Base-by-base conservation (phyloP, 768 basidiomycete species). In the Lactarius sp. region DNA sequence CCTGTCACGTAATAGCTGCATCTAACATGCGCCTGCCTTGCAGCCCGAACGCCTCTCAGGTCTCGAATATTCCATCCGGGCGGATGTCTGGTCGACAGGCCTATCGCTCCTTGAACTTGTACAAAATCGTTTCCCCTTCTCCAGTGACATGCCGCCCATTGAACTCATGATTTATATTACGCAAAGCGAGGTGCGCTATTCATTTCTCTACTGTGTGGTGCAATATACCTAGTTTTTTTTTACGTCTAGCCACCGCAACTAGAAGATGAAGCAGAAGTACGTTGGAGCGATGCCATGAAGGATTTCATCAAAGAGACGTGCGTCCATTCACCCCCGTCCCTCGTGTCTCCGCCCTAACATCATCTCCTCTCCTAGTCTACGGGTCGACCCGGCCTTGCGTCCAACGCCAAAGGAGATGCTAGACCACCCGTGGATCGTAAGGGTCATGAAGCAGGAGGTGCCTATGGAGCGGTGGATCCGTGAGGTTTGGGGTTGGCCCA, bases 11-110 rank as follows among this genome's bases (percentile, higher is more conserved):
- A 53, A 62, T 62, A 54, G 46, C 39, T 50, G 27, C 34, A 6
- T 52, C 68, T 68, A 33, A 67, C 62, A 60, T 57, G 62, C 60
- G 44, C 46, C 20, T 66, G 56, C 66, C 58, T 65, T 66, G 57
- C 67, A 94, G 91, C 96, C 96, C 54, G 96, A 98, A 75, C 88
- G 96, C 66, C 95, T 98, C 65, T 87, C 86, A 69, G 96, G 96
- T 6, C 83, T 88, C 60, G 85, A 89, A 68, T 99, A 97, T 73
- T 92, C 92, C 37, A 96, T 97, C 70, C 86, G 92, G 61, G 92
- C 95, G 42, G 95, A 99, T 73, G 95, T 99, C 27, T 99, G 97
- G 97, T 98, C 95, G 0, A 89, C 94, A 14, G 97, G 96, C 27
- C 88, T 99, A 51, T 91, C 94, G 0, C 81, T 99, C 39, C 82